Base-by-base conservation (phyloP, 805 yeast genomes). In the Yamadazyma endophytica region DNA sequence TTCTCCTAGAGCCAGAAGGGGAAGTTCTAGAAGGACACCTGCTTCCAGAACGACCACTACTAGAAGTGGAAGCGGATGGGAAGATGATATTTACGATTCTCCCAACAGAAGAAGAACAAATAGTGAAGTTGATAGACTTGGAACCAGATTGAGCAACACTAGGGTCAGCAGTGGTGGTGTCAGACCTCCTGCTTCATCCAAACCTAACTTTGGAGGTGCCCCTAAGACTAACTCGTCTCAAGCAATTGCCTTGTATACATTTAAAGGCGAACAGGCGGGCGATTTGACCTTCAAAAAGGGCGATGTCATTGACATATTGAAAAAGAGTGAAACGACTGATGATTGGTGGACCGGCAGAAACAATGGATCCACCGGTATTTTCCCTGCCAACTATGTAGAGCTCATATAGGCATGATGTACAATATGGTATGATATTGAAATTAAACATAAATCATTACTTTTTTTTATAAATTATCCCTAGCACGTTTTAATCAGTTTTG, bases 321-420 rank as follows among this genome's bases (percentile, higher is more conserved):
- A 88, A 57, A 86, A 84, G 58, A 79, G 92, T 7, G 89, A 83
- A 6, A 82, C 96, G 9, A 76, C 79, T 29, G 95, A 92, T 55
- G 97, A 92, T 56, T 92, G 98, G 98, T 92, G 98, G 98, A 87
- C 96, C 0, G 98, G 98, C 17, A 78, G 83, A 53, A 65, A 78
- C 33, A 84, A 83, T 44, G 90, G 94, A 9, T 62, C 61, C 39
- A 86, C 85, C 47, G 98, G 98, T 25, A 89, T 89, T 14, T 90
- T 90, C 73, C 98, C 98, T 7, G 98, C 98, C 2, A 90, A 90
- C 56, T 90, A 90, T 52, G 97, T 90, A 25, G 95, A 89, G 53
- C 59, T 89, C 47, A 74, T 78, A 32, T 81, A 36, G 22, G 13
- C 9, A 27, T n/a, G 12, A 20, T 28, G 13, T 21, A 13, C 13